These are phyloP conservation scores for Emergomyces orientalis DNA, from an alignment of 2,329 filamentous ascomycete species.

Conservation along the genomic window DNA sequence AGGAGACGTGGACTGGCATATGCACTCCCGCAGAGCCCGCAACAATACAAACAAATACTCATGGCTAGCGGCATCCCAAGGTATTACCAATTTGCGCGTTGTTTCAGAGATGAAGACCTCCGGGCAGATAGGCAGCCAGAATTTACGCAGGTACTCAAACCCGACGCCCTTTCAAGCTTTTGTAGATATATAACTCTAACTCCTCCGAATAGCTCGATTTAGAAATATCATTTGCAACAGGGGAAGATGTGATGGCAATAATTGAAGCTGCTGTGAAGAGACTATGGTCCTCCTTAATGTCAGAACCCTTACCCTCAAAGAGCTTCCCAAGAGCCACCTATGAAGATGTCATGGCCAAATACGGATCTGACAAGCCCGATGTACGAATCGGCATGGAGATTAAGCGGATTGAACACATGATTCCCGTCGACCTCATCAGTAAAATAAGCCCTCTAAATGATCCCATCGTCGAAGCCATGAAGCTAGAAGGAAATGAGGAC, in stretches of 20 bases:
- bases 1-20: constrained; percentile 68
- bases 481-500: constrained; percentile 44
- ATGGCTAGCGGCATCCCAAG: constrained; percentile 78
- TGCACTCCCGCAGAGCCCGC: constrained; percentile 87
- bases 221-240: constrained; percentile 79
- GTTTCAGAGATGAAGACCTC: constrained; percentile 90
- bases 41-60: constrained; percentile 96
- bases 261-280: constrained; percentile 45
- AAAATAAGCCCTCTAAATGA: constrained; percentile 64
- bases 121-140: constrained; percentile 90
- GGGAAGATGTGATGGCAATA: constrained; percentile 57
- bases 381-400: constrained; percentile 65
- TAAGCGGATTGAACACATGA: constrained; percentile 52
- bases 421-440: constrained; percentile 54
- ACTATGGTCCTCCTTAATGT: constrained; percentile 46
- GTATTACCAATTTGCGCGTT: constrained; percentile 90
- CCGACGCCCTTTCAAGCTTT: not conserved
- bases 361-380: constrained; percentile 90
- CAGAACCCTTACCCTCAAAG: constrained; percentile 33
- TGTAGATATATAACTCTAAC: not conserved
- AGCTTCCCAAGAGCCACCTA: constrained; percentile 59
- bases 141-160: constrained; percentile 66
- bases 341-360: constrained; percentile 63
- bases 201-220: constrained; percentile 60
- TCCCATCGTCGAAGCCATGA: constrained; percentile 67